Evolutionary conservation across 176 grass and related monocot genomes (phyloP), one percentile per base, ranked within the genome.

Genomic region (Eragrostis nindensis): DNA sequence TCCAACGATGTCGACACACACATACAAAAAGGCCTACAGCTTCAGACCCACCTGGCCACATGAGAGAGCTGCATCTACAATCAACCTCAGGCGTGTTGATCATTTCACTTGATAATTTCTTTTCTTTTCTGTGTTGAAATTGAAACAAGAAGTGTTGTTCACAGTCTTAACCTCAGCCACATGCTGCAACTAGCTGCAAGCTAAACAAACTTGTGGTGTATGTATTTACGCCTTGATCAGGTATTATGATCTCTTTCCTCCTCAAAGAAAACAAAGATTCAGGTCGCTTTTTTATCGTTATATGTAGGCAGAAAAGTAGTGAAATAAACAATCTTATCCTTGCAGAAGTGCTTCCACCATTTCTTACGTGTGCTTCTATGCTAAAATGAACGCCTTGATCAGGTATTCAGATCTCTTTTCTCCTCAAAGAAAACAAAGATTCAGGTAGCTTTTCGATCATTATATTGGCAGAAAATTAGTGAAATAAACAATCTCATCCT

Each of bases 1-100:
- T 11, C 72, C 71, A 32, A 53, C 15, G 78, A 82, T 76, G 71
- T 21, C 78, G 71, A 71, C 78, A 70, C 43, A 0, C 30, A 76
- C 63, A 36, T 4, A 36, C 1, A 36, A 36, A 36, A 22, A 47
- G 15, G n/a, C 52, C 6, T 74, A 53, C 71, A 76, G 36, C 63
- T 53, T 14, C 18, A 76, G 5, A 68, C 32, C 11, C 78, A 82
- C 32, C 32, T 36, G 32, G 32, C 32, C 46, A 38, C 60, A 17
- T 38, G 52, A 13, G 21, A 64, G 32, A 36, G 32, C 32, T 36
- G 32, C 32, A 36, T 36, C 32, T 36, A 36, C 32, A 36, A 36
- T 36, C 32, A 36, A 36, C 32, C 32, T 36, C 32, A 36, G n/a
- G 32, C 32, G 32, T 36, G 32, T 36, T 36, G 32, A 36, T 36